A percentile compares a stretch with the other conserved stretches of the same genome.
Conservation (phyloP, 2,329 filamentous ascomycete species). For the Pseudogymnoascus sp. region DNA sequence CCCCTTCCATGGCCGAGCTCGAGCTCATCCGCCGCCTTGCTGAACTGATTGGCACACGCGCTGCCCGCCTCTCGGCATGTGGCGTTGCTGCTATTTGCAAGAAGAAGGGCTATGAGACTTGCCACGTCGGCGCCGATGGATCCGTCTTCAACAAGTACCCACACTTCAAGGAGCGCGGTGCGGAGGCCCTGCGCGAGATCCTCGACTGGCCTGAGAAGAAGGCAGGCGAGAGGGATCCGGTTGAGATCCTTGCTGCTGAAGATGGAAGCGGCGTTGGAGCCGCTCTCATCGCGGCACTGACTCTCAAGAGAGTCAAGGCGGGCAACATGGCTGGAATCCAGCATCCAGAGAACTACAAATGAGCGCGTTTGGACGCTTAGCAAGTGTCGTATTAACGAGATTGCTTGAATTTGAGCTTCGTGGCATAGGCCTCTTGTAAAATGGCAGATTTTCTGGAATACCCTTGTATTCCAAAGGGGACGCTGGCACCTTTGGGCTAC, state of each 20-base stretch:
- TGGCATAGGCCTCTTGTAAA: not conserved
- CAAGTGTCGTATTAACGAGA: not conserved
- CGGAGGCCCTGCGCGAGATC: slow-evolving; percentile 85
- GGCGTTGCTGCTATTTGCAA: slow-evolving; percentile 94
- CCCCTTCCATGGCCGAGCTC: slow-evolving; percentile 67
- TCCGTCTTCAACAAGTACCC: slow-evolving; percentile 99
- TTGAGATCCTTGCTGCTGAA: slow-evolving; percentile 83
- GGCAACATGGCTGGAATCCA: slow-evolving; percentile 59
- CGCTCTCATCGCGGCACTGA: slow-evolving; percentile 77
- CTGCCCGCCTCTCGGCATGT: slow-evolving; percentile 85
- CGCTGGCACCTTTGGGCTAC: not conserved
- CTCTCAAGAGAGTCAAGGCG: slow-evolving; percentile 55
- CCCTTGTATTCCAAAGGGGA: not conserved
- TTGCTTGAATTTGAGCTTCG: slow-evolving; percentile 1
- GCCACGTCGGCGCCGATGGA: slow-evolving; percentile 93
- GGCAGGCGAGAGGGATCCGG: slow-evolving; percentile 71
- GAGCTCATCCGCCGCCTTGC: slow-evolving; percentile 83
- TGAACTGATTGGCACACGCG: slow-evolving; percentile 90
- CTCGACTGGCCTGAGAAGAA: slow-evolving; percentile 82
- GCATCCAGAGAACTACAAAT: slow-evolving; percentile 56
- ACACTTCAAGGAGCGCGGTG: slow-evolving; percentile 90
- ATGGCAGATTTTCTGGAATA: not conserved
- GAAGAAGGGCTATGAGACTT: slow-evolving; percentile 83
- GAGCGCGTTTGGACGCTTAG: slow-evolving; percentile 13
- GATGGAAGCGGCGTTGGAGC: slow-evolving; percentile 97